Evolutionary conservation across 768 basidiomycete genomes (phyloP), one percentile per base, ranked within the genome.

Genomic region (Sporobolomyces pararoseus): DNA sequence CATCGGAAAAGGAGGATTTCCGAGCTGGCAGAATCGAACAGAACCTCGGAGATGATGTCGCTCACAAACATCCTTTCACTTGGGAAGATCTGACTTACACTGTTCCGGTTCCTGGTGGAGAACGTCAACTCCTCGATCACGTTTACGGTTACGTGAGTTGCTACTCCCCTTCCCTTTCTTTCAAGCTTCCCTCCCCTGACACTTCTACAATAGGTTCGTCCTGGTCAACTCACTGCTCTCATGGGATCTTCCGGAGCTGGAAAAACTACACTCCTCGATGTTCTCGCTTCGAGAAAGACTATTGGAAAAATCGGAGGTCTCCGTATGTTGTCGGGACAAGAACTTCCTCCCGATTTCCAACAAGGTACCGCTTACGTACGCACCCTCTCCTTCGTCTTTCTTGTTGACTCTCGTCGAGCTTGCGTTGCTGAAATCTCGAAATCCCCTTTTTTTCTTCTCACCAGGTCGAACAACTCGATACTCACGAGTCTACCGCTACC

Each of bases 211-310:
- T 25, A 57, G 55, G 55, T 57, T 34, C 75, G 75, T 59, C 91
- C 90, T 0, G 91, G 91, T 7, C 90, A 87, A 78, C 85, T 52
- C 70, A 91, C 91, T 0, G 91, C 90, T 1, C 83, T 94, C 14
- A 91, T 94, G 90, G 91, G 91, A 69, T 88, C 88, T 19, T 87
- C 86, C 67, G 89, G 89, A 61, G 89, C 89, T 50, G 88, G 87
- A 80, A 77, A 75, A 81, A 81, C 57, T 3, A 65, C 67, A 9
- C 89, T 88, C 0, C 88, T 88, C 58, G 66, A 64, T 88, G 90
- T 91, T 83, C 64, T 86, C 80, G 80, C 85, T 77, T 52, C 83
- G 80, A 61, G 79, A 71, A 84, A 88, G 66, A 79, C 61, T 79
- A 82, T 91, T 87, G 35, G 93, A 87, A 16, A 90, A 84, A 78